These are phyloP conservation scores for Huntiella omanensis DNA, from an alignment of 2,329 filamentous ascomycete species.

Conservation along the genomic window DNA sequence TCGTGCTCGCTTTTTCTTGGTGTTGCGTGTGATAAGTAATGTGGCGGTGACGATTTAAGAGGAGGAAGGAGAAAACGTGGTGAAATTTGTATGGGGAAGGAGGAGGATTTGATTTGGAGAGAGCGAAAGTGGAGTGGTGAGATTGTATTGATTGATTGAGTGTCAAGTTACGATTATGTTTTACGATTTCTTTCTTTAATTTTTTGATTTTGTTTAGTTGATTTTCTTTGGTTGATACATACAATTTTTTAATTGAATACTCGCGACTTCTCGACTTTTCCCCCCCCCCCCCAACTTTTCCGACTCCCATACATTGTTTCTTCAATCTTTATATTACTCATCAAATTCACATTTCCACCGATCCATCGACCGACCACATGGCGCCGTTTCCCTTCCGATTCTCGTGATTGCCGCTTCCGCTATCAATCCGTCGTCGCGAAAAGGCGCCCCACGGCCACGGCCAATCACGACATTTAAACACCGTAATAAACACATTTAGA, in stretches of 20 bases:
- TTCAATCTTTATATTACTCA: background rate
- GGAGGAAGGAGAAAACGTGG: no score
- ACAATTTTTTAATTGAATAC: background rate
- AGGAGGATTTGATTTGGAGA: no score
- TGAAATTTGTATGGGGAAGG: no score
- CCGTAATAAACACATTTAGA: conserved; percentile 2
- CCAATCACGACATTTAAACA: background rate
- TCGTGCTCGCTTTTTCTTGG: no score
- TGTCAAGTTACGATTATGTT: background rate
- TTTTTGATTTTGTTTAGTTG: no score
- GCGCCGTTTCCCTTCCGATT: background rate
- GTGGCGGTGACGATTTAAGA: no score
- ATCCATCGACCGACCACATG: background rate
- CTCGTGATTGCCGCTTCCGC: background rate
- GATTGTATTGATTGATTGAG: background rate
- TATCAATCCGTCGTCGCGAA: background rate
- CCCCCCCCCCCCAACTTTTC: no score
- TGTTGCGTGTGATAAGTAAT: no score
- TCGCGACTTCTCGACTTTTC: background rate
- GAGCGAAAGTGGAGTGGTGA: background rate
- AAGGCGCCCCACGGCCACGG: background rate
- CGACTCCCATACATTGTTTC: background rate
- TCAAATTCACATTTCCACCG: background rate
- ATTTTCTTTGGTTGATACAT: background rate
- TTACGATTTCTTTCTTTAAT: background rate